These are phyloP conservation scores for Carpinus fangiana DNA, from an alignment of 306 rosid species.

Conservation along the genomic window DNA sequence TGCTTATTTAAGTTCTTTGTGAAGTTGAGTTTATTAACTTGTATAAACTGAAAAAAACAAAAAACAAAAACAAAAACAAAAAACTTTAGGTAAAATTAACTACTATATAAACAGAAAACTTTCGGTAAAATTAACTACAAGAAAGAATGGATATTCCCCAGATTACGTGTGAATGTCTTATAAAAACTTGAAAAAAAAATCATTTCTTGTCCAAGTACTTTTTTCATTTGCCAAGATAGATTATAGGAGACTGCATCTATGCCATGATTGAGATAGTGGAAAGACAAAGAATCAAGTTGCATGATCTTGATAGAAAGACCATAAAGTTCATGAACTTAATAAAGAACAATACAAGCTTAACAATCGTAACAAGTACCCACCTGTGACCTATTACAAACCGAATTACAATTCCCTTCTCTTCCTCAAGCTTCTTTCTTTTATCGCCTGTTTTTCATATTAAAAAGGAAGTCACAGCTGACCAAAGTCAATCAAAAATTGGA, in stretches of 20 bases:
- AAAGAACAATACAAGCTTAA: neutral
- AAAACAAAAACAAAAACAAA: too few species aligned
- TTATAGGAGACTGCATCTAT: neutral
- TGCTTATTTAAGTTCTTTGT: neutral
- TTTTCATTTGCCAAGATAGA: neutral
- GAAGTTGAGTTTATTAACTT: neutral
- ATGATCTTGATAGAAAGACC: conserved; percentile 5
- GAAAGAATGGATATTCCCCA: neutral
- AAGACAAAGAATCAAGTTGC: neutral
- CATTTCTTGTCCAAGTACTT: neutral
- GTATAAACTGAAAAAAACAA: too few species aligned
- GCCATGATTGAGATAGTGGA: neutral
- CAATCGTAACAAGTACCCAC: conserved; percentile 26
- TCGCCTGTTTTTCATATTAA: conserved; percentile 32
- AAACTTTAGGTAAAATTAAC: too few species aligned
- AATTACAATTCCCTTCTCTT: conserved; percentile 52
- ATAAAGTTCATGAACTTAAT: neutral
- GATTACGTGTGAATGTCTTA: neutral
- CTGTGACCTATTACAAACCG: conserved; percentile 68
- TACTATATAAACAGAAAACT: too few species aligned
- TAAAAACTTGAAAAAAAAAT: neutral
- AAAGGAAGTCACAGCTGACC: conserved; percentile 1
- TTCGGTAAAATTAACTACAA: neutral
- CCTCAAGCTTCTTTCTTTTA: conserved; percentile 57
- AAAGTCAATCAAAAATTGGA: neutral